Evolutionary conservation across 805 yeast genomes (phyloP), one percentile per base, ranked within the genome.

Genomic region (Komagataella populi): DNA sequence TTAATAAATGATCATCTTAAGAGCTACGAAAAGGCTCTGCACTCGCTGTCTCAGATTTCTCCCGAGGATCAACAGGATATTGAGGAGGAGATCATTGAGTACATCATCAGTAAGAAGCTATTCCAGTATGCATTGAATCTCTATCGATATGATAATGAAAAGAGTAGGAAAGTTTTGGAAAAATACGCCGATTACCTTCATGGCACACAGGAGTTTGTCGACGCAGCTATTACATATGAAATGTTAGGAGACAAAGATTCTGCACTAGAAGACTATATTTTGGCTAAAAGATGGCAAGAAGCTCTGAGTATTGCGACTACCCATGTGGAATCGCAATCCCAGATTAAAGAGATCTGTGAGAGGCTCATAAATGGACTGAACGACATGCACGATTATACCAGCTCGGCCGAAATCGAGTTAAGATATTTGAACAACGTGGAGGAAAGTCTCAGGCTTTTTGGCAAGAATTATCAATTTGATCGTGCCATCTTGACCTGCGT

Each of bases 201-300:
- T 45, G 73, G 77, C 1, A 70, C 72, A 50, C 80, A 81, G 51
- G 69, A 76, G 48, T 85, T 76, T 60, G 64, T 62, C n/a, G 95
- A 87, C 58, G 86, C 97, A 2, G 99, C 84, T 48, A 61, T 86
- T 43, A 76, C 83, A 2, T 89, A 72, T 63, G 99, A 93, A 64
- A 73, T 76, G 60, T 70, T 91, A 48, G 77, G 74, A 1, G 67
- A 77, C 20, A 69, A 52, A 47, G 74, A 71, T 22, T 71, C 72
- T 48, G 96, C 98, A 0, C 64, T 88, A 59, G 85, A 83, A 48
- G 73, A 83, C 46, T 89, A 83, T 60, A 71, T 81, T 10, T 62
- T 71, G 48, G 91, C 84, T 7, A 84, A 83, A 57, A 80, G 74
- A 57, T 93, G 98, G 98, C 77, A 75, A 56, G 95, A 87, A 60